phyloP scores from a whole-genome alignment of 1,284 basidiomycete genomes.

The Ceratobasidium sp. region DNA sequence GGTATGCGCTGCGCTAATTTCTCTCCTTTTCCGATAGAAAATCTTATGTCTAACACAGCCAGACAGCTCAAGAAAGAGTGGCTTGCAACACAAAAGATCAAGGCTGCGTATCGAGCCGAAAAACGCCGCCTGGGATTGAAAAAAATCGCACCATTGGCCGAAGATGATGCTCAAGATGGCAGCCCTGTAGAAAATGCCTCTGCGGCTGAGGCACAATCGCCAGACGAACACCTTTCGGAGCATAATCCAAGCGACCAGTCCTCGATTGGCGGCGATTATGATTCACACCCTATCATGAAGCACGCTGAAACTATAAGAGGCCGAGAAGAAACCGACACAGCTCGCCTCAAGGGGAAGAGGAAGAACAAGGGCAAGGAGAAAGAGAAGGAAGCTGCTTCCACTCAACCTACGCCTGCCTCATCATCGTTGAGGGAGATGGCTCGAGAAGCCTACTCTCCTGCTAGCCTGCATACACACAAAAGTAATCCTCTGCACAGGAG shows the following conservation, averaged over 20 bases:
- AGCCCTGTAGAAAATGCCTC: not conserved
- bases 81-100: constrained; percentile 77
- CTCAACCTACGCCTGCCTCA: constrained; percentile 2
- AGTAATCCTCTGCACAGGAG: constrained; percentile 58
- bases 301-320: not conserved
- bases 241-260: constrained; percentile 34
- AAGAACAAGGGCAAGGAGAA: constrained; percentile 15
- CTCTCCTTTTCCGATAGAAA: constrained; percentile 11
- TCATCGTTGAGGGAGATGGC: constrained; percentile 61
- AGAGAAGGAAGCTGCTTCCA: constrained; percentile 52
- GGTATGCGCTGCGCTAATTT: constrained; percentile 58
- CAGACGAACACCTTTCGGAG: constrained; percentile 45
- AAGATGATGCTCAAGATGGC: constrained; percentile 4
- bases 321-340: not conserved
- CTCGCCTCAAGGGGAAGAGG: constrained; percentile 16
- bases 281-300: constrained; percentile 1
- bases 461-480: constrained; percentile 67
- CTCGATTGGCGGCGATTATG: constrained; percentile 37
- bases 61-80: constrained; percentile 77
- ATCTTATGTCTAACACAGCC: constrained; percentile 57
- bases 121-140: constrained; percentile 66
- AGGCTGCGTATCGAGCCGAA: constrained; percentile 78
- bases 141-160: constrained; percentile 19
- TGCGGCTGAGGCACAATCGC: constrained; percentile 37
- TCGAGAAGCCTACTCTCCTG: constrained; percentile 67